phyloP scores from a whole-genome alignment of 495 filamentous ascomycete species.

The Lasiosphaeria miniovina region DNA sequence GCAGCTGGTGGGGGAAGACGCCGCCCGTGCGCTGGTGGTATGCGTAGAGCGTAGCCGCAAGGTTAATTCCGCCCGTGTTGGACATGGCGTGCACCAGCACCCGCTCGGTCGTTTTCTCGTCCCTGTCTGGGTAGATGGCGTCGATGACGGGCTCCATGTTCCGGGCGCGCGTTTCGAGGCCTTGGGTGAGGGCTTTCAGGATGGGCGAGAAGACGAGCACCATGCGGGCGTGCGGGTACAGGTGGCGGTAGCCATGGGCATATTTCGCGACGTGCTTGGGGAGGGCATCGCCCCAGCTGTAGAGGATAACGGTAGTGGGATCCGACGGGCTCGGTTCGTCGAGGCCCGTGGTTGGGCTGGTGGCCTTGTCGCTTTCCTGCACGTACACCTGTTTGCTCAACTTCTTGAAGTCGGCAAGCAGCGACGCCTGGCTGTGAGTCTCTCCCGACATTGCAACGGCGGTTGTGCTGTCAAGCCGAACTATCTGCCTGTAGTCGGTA shows the following conservation, averaged over 20 bases:
- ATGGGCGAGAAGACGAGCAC: conserved; percentile 50
- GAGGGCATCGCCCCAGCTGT: conserved; percentile 54
- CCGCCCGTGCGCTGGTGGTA: conserved; percentile 34
- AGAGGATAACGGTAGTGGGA: conserved; percentile 44
- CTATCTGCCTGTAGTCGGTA: no score
- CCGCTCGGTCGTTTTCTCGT: conserved; percentile 13
- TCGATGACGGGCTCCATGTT: conserved; percentile 34
- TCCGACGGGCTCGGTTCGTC: conserved; percentile 18
- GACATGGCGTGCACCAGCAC: conserved; percentile 51
- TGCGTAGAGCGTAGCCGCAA: conserved; percentile 47
- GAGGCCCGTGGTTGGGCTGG: conserved; percentile 5
- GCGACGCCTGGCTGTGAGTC: background rate
- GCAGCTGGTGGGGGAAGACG: conserved; percentile 41
- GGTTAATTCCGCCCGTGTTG: conserved; percentile 51
- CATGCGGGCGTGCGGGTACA: conserved; percentile 45
- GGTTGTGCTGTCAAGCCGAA: background rate
- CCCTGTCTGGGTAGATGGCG: background rate
- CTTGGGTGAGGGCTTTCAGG: conserved; percentile 41
- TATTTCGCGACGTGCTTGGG: conserved; percentile 56
- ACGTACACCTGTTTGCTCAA: conserved; percentile 40
- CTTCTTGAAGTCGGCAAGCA: conserved; percentile 34
- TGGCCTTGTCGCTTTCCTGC: conserved; percentile 18
- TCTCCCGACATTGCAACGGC: background rate
- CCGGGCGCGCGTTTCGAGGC: conserved; percentile 39
- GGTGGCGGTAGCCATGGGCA: conserved; percentile 47